These are phyloP conservation scores for Larix kaempferi DNA, from an alignment of 75 land plant species.

Conservation along the genomic window DNA sequence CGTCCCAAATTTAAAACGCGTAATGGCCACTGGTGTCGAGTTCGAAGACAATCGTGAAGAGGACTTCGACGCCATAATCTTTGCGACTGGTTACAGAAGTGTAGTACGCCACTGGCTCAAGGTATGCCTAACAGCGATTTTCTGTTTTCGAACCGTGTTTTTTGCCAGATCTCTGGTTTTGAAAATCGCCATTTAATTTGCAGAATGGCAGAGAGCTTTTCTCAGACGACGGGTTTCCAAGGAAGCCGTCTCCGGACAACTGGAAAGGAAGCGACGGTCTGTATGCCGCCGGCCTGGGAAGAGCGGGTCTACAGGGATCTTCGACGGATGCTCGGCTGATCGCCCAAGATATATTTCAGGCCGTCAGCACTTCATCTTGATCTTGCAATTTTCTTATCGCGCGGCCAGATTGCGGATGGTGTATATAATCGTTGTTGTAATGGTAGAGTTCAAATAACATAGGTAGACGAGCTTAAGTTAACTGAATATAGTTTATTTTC, in stretches of 20 bases:
- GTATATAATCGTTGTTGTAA: no score
- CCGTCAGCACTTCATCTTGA: no score
- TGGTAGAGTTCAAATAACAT: no score
- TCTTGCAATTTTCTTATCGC: no score
- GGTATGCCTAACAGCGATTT: conserved; percentile 5
- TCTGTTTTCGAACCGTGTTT: neutral
- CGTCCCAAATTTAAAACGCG: conserved; percentile 12
- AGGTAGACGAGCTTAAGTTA: no score
- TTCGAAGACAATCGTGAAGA: conserved; percentile 15
- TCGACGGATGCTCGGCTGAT: conserved; percentile 50
- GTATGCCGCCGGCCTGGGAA: conserved; percentile 56
- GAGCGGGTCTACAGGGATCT: conserved; percentile 57
- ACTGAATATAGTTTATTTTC: no score
- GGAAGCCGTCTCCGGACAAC: conserved; percentile 31
- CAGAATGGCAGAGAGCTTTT: conserved; percentile 40
- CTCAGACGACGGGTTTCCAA: conserved; percentile 53
- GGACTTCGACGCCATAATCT: conserved; percentile 21
- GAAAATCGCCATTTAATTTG: neutral
- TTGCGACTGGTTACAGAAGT: conserved; percentile 39
- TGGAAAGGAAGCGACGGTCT: conserved; percentile 72
- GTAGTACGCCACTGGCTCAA: conserved; percentile 32
- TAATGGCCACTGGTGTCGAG: conserved; percentile 11
- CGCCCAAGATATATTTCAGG: conserved; percentile 46
- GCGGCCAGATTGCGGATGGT: no score
- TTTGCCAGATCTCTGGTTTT: neutral